Percentiles rank a stretch among this genome's conserved stretches.
phyloP scores from a whole-genome alignment of 192 early-diverging fungal genomes.

The Gaertneriomyces semiglobifer region DNA sequence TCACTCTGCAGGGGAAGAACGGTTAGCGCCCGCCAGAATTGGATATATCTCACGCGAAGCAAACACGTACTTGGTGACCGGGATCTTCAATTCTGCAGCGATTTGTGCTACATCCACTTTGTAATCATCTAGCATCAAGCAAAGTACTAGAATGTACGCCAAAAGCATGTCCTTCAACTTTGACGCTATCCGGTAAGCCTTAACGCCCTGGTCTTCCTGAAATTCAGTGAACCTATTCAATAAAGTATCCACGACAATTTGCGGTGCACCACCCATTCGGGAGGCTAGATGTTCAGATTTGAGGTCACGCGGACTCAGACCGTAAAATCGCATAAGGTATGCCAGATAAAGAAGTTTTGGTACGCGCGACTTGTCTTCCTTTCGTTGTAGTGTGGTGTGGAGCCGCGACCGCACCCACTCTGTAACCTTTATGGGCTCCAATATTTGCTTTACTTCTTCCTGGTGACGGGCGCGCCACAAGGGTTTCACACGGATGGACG shows the following conservation, averaged over 20 bases:
- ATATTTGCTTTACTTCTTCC: conserved; percentile 30
- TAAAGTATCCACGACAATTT: conserved; percentile 56
- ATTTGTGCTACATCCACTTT: conserved; percentile 58
- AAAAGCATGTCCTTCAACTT: conserved; percentile 71
- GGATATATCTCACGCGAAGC: neutral
- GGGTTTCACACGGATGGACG: conserved; percentile 59
- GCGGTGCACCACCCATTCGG: conserved; percentile 51
- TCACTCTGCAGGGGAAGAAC: conserved; percentile 8
- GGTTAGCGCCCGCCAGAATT: neutral
- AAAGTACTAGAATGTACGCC: conserved; percentile 70
- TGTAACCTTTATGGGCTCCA: conserved; percentile 30
- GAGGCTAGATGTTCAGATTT: conserved; percentile 45
- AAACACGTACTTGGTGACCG: conserved; percentile 20
- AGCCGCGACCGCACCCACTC: conserved; percentile 35
- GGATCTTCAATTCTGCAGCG: conserved; percentile 57
- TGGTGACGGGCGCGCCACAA: conserved; percentile 34
- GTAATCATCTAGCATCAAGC: conserved; percentile 71
- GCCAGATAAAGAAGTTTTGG: conserved; percentile 66
- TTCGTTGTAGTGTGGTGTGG: conserved; percentile 22
- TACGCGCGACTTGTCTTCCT: conserved; percentile 24
- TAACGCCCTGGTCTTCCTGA: conserved; percentile 45
- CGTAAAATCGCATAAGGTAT: conserved; percentile 72
- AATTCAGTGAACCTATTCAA: conserved; percentile 64
- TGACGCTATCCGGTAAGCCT: conserved; percentile 29
- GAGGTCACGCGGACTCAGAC: conserved; percentile 40